phyloP scores from a whole-genome alignment of 2,329 filamentous ascomycete genomes.

The Ceratocystis destructans region DNA sequence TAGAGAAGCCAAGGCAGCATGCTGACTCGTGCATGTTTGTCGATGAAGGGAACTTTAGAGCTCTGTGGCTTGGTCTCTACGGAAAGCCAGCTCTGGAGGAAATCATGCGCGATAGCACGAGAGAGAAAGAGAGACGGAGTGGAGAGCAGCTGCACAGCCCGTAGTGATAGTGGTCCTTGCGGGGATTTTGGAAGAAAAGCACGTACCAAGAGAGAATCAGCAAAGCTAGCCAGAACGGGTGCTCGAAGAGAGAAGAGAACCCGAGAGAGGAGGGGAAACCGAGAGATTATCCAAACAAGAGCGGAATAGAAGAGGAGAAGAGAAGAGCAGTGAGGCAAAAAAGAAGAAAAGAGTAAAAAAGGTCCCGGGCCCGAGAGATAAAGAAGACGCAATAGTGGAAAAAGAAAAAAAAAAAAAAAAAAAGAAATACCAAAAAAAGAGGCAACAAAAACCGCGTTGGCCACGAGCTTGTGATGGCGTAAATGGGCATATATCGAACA shows the following conservation, averaged over 20 bases:
- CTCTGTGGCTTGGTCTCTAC: constrained; percentile 3
- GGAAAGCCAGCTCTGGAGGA: background rate
- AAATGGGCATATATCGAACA: too few species aligned
- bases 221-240: background rate
- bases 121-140: background rate
- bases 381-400: too few species aligned
- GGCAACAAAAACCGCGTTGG: background rate
- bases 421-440: background rate
- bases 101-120: background rate
- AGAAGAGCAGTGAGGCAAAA: background rate
- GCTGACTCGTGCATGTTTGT: constrained; percentile 7
- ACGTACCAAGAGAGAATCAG: constrained; percentile 3
- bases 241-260: background rate
- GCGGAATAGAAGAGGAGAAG: background rate
- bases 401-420: background rate
- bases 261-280: background rate
- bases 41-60: constrained; percentile 8
- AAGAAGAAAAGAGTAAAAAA: background rate
- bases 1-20: background rate
- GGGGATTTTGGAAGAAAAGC: background rate
- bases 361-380: background rate
- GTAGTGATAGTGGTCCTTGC: constrained; percentile 3
- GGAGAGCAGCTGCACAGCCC: constrained; percentile 5
- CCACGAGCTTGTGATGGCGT: background rate
- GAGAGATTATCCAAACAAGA: background rate